Evolutionary conservation across 306 rosid species (phyloP).

Genomic region (Psophocarpus tetragonolobus): DNA sequence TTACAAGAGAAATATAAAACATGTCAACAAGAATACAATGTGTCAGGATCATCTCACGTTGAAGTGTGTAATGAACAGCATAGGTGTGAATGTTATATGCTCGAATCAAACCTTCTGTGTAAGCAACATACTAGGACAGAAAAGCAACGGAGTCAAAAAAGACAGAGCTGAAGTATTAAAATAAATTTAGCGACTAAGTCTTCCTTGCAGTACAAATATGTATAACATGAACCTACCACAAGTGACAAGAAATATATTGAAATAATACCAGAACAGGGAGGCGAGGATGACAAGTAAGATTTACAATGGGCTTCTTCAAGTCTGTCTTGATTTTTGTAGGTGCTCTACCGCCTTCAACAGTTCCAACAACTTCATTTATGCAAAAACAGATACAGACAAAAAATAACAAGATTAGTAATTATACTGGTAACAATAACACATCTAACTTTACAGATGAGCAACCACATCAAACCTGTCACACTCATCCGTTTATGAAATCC

Average conservation of each 20-base stretch:
- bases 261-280: conserved; percentile 76
- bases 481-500: conserved; percentile 95
- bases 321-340: conserved; percentile 98
- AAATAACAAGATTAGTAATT: conserved; percentile 17
- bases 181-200: conserved; percentile 8
- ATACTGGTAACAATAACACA: conserved; percentile 14
- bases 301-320: conserved; percentile 93
- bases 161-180: conserved; percentile 22
- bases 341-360: conserved; percentile 93
- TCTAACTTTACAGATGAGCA: conserved; percentile 7
- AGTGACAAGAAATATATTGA: conserved; percentile 10
- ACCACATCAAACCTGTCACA: conserved; percentile 74
- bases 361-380: conserved; percentile 87
- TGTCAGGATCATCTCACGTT: conserved; percentile 60
- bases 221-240: conserved; percentile 10
- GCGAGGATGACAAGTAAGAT: conserved; percentile 99
- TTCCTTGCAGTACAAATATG: conserved; percentile 26
- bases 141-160: conserved; percentile 30
- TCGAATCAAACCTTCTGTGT: conserved; percentile 94
- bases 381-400: conserved; percentile 34
- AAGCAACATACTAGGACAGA: conserved; percentile 80
- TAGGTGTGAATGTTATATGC: conserved; percentile 93
- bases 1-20: conserved; percentile 22
- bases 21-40: conserved; percentile 38
- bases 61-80: conserved; percentile 94